These are phyloP conservation scores for Hanseniaspora taiwanica DNA, from an alignment of 805 yeast species.

Conservation along the genomic window DNA sequence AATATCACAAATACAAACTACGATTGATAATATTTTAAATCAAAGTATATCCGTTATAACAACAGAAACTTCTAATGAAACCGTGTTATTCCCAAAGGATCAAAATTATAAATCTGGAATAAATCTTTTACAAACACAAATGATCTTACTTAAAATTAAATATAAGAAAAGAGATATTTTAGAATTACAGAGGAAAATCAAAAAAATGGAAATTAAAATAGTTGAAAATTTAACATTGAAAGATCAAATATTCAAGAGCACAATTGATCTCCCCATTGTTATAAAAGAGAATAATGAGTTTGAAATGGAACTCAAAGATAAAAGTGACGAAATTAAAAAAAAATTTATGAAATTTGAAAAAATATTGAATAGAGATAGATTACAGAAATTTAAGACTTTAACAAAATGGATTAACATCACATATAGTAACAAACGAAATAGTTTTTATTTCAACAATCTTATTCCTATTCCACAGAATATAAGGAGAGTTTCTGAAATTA, in stretches of 20 bases:
- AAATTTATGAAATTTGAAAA: neutral
- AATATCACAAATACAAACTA: neutral
- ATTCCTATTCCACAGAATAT: neutral
- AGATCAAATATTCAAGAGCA: neutral
- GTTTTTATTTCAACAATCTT: neutral
- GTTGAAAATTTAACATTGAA: neutral
- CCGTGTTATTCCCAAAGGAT: neutral
- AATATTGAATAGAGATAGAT: neutral
- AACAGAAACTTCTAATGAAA: neutral
- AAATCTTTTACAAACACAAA: neutral
- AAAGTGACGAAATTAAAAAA: neutral
- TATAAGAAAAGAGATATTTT: neutral
- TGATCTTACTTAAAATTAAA: neutral
- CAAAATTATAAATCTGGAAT: neutral
- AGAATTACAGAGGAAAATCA: neutral
- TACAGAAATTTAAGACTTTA: neutral
- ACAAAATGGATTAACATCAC: neutral
- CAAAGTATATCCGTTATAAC: neutral
- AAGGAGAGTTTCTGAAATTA: neutral
- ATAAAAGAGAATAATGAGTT: too few relatives aligned
- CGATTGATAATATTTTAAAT: neutral
- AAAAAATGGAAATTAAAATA: neutral
- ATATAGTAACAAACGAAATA: neutral
- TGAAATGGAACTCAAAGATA: neutral
- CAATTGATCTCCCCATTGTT: neutral